Evolutionary conservation across 345 rosid genomes (phyloP).

Genomic region (Brassica juncea): DNA sequence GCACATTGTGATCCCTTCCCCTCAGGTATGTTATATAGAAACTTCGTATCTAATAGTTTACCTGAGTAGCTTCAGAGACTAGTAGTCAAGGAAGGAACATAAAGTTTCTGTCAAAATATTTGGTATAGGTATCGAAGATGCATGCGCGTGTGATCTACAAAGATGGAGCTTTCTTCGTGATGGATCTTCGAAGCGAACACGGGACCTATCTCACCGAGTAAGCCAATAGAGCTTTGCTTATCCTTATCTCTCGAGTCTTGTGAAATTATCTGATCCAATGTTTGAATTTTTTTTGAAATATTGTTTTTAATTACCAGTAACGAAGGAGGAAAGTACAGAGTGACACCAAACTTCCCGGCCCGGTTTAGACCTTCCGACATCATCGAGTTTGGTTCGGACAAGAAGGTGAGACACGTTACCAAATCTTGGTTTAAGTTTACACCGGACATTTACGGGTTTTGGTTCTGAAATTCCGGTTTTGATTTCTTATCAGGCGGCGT

Average conservation of each 20-base stretch:
- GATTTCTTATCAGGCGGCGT: constrained; percentile 54
- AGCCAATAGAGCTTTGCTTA: constrained; percentile 32
- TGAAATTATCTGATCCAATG: neutral
- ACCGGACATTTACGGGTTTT: neutral
- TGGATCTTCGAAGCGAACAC: constrained; percentile 68
- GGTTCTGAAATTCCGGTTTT: constrained; percentile 4
- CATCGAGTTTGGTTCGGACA: constrained; percentile 72
- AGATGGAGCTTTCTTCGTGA: constrained; percentile 70
- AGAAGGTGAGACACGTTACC: constrained; percentile 47
- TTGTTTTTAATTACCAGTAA: constrained; percentile 44
- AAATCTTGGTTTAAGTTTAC: neutral
- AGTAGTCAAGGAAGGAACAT: constrained; percentile 2
- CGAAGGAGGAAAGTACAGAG: constrained; percentile 55
- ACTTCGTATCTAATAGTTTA: neutral
- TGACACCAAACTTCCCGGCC: constrained; percentile 57
- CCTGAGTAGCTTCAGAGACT: neutral
- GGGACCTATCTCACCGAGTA: constrained; percentile 80
- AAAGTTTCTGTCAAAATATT: neutral
- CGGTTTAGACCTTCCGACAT: constrained; percentile 59
- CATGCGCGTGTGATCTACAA: constrained; percentile 79
- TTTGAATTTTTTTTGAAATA: constrained; percentile 7
- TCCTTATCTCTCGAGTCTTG: neutral
- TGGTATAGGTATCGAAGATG: constrained; percentile 61
- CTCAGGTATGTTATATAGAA: constrained; percentile 53
- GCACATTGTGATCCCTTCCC: constrained; percentile 56